Base-by-base conservation (phyloP, 2,329 filamentous ascomycete genomes). In the Domatiomyces catenatus region DNA sequence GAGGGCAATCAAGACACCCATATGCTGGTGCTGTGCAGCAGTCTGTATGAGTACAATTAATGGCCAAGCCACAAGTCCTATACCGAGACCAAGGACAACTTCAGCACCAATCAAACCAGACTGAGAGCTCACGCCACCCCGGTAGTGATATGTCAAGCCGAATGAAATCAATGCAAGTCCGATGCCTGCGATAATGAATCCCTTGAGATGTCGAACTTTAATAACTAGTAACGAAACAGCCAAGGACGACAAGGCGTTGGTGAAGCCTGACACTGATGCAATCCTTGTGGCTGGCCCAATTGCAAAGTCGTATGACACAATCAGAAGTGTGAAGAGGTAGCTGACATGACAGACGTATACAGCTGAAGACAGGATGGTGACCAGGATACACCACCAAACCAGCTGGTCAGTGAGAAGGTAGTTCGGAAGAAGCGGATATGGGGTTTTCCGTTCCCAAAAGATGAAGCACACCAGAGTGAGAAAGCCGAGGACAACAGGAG, bases 21-120 rank as follows among this genome's bases (percentile, higher is more conserved):
- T 67, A 57, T 81, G 69, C 58, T 74, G 69, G 52, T 74, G 72
- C 47, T 69, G 70, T 0, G 69, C 69, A 0, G 70, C 70, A 5
- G 69, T 68, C 54, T 74, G 71, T 17, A 74, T 71, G 47, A 66
- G 68, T 19, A 69, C 71, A 53, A 73, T 70, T 0, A 70, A 65
- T 2, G 71, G 67, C 48, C 74, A 74, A 0, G 70, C 64, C 62
- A 81, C 82, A 63, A 83, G 68, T 46, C 79, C 79, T 39, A 77
- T 77, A 1, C 75, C 77, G 47, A 81, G 69, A 56, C 79, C 79
- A 1, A 83, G 69, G 3, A 82, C 64, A 5, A 81, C 67, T 61
- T 83, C 76, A 2, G 74, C 77, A n/a, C 72, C 79, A 51, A 83
- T 75, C 50, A 83, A 68, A 22, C 79, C 79, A 1, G 71, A 68